Base-by-base conservation (phyloP, 805 yeast species). In the Metschnikowia sp. region DNA sequence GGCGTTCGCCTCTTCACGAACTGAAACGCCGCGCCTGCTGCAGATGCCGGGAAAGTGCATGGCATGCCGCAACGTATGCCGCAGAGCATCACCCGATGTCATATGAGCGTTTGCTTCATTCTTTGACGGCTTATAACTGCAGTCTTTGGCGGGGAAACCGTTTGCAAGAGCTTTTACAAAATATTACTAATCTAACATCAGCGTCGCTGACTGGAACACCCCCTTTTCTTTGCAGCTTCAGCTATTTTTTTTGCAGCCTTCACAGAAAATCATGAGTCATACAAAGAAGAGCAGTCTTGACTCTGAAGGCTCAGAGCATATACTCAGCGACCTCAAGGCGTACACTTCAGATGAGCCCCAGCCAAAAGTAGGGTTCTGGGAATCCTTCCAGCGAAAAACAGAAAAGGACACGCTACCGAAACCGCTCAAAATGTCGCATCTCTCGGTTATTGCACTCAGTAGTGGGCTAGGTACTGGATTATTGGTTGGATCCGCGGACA, bases 391-490 rank as follows among this genome's bases (percentile, higher is more conserved):
- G 28, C 50, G 57, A 15, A 44, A 49, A 36, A 36, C 51, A 3
- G 53, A 42, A 12, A 46, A 48, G 10, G 54, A 50, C 12, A 36
- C 39, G 19, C 49, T 37, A 15, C 40, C 45, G 19, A 52, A 52
- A 29, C 53, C 52, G 36, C 50, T 54, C 40, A 49, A 51, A 22
- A 54, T 54, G 58, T 51, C 55, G 19, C 70, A 75, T 49, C 60
- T 68, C 52, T 55, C 60, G 9, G 55, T 62, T 32, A 65, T 68
- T 60, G 69, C 72, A 3, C 58, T 68, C 40, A 63, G 63, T 36
- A 65, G 70, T 31, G 76, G 76, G 49, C 59, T 54, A 10, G 76
- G 76, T 45, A 71, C 76, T 29, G 76, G 76, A 39, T 60, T 71
- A 28, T 60, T 70, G 52, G 76, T 71, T 32, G 76, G 75, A 29